These are phyloP conservation scores for Saccharomyces hybrid DNA, from an alignment of 1,139 yeast species.

Conservation along the genomic window DNA sequence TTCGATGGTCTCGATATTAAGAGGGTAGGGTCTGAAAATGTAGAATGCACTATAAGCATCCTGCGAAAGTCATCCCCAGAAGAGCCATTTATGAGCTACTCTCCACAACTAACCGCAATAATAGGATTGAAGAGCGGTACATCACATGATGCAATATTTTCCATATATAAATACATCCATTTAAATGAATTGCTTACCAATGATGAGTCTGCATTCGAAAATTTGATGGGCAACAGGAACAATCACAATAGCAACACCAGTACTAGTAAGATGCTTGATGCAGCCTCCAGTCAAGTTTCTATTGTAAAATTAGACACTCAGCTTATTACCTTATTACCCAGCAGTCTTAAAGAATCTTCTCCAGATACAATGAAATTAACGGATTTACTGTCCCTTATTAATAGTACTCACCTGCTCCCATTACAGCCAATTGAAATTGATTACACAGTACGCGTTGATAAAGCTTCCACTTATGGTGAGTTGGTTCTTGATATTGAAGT, in stretches of 20 bases:
- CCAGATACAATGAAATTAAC: constrained; percentile 17
- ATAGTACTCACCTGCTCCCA: constrained; percentile 52
- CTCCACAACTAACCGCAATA: constrained; percentile 51
- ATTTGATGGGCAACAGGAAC: not conserved
- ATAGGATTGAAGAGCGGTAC: constrained; percentile 65
- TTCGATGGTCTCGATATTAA: constrained; percentile 81
- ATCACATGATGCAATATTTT: constrained; percentile 71
- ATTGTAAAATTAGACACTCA: not conserved
- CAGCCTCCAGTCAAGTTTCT: not conserved
- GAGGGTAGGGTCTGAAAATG: constrained; percentile 56
- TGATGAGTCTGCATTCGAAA: constrained; percentile 3
- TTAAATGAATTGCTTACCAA: constrained; percentile 1
- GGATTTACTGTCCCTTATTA: constrained; percentile 15
- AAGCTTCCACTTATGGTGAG: constrained; percentile 69
- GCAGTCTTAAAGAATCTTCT: not conserved
- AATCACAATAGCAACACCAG: not conserved
- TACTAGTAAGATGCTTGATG: not conserved
- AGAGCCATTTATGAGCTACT: constrained; percentile 38
- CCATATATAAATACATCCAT: constrained; percentile 65
- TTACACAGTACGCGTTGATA: constrained; percentile 61
- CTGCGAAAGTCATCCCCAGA: constrained; percentile 62
- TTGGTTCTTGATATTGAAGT: constrained; percentile 62
- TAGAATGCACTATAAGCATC: constrained; percentile 58
- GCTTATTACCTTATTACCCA: not conserved
- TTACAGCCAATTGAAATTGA: constrained; percentile 64